phyloP scores from a whole-genome alignment of 345 rosid species.

The Trapa incisa region DNA sequence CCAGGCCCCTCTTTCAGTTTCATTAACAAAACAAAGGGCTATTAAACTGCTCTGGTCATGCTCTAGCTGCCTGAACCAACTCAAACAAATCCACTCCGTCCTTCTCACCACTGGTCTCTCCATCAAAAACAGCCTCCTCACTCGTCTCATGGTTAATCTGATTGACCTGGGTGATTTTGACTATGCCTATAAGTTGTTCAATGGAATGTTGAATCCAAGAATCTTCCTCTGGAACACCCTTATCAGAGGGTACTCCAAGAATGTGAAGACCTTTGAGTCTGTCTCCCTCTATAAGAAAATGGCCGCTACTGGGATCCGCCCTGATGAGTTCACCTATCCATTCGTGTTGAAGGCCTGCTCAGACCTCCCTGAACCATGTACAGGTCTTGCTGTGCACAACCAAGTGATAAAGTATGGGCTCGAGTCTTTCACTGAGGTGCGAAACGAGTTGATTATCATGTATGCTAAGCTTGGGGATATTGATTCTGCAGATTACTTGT shows the following conservation, averaged over 20 bases:
- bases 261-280: conserved; percentile 18
- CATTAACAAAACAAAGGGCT: conserved; percentile 18
- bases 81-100: conserved; percentile 28
- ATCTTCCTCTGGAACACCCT: conserved; percentile 43
- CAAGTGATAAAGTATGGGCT: conserved; percentile 29
- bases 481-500: conserved; percentile 28
- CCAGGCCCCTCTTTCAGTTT: background rate
- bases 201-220: conserved; percentile 45
- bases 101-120: conserved; percentile 26
- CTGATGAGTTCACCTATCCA: conserved; percentile 38
- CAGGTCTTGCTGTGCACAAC: conserved; percentile 23
- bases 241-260: conserved; percentile 32
- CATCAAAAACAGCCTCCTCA: conserved; percentile 34
- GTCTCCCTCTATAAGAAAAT: conserved; percentile 21
- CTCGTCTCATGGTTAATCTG: conserved; percentile 18
- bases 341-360: conserved; percentile 35
- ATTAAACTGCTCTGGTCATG: conserved; percentile 18
- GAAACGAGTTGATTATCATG: conserved; percentile 38
- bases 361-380: conserved; percentile 11
- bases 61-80: conserved; percentile 21
- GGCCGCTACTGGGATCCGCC: conserved; percentile 19
- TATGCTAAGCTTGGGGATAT: conserved; percentile 29
- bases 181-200: conserved; percentile 38
- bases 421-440: conserved; percentile 26
- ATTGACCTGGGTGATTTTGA: conserved; percentile 18